phyloP scores from a whole-genome alignment of 2,329 filamentous ascomycete genomes.

The Metarhizium robertsii region DNA sequence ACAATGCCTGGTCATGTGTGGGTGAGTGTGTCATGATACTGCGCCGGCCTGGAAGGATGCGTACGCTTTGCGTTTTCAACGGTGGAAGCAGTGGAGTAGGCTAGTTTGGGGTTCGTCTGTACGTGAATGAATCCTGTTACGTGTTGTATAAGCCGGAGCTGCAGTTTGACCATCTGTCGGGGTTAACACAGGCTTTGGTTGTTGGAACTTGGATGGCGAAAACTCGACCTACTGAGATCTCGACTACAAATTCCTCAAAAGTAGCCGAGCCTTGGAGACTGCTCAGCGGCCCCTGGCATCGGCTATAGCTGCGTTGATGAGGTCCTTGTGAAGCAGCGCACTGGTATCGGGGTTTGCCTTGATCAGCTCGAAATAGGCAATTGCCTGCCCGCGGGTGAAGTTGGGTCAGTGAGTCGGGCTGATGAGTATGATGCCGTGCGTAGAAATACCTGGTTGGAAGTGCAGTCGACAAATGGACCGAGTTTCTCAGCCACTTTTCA shows the following conservation, averaged over 20 bases:
- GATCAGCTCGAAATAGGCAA: conserved; percentile 23
- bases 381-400: conserved; percentile 16
- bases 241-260: conserved; percentile 41
- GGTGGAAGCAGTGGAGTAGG: conserved; percentile 39
- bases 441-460: conserved; percentile 22
- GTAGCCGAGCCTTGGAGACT: conserved; percentile 13
- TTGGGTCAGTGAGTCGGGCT: not conserved
- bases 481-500: conserved; percentile 11
- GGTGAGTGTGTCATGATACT: not conserved
- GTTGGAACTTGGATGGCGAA: not conserved
- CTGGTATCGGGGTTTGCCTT: conserved; percentile 10
- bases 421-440: not conserved
- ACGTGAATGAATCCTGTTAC: conserved; percentile 45
- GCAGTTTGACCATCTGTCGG: conserved; percentile 43
- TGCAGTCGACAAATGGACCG: conserved; percentile 26
- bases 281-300: conserved; percentile 12
- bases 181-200: not conserved
- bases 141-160: conserved; percentile 38
- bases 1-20: conserved; percentile 34
- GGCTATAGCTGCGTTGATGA: conserved; percentile 18
- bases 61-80: conserved; percentile 41
- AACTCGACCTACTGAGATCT: conserved; percentile 36
- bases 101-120: conserved; percentile 49
- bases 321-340: conserved; percentile 15
- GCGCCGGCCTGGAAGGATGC: conserved; percentile 6